Base-by-base conservation (phyloP, 371 early-diverging fungal genomes). In the Apophysomyces sp. region DNA sequence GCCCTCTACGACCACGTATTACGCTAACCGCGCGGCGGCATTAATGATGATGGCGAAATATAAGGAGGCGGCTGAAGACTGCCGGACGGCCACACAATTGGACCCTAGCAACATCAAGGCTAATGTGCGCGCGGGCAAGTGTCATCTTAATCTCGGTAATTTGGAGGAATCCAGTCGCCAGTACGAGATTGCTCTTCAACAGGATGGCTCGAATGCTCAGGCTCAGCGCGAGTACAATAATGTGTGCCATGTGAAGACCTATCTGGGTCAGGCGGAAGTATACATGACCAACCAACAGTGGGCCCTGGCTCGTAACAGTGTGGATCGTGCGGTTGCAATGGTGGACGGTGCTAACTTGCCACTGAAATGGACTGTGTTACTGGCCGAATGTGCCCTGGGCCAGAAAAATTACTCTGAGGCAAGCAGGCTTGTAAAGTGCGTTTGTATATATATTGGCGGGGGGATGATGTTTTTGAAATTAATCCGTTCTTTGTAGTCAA, bases 21-120 rank as follows among this genome's bases (percentile, higher is more conserved):
- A 89, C 68, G 80, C 83, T 57, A 94, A 96, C 73, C 83, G 95
- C 55, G 89, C 94, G 11, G 94, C 94, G 16, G 92, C 93, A 16
- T 74, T 83, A 28, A 83, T 87, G 63, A 93, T 93, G 90, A 69
- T 88, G 51, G 82, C 80, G 40, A 81, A 82, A 52, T 89, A 84
- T 69, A 74, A 79, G 51, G 85, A 86, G 12, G 90, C 90, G 7
- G 71, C 88, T 8, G 69, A 66, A 13, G 96, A 94, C 71, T 92
- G 93, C 79, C 78, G 81, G 39, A 69, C 60, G 6, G 88, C 92
- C 1, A 74, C 88, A 8, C 68, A 71, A 2, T 60, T 91, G 18
- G 93, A 94, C 62, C 81, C 86, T 27, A 37, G 62, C 26, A 89
- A 86, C 61, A 68, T 81, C 59, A 94, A 94, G 77, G 87, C 88